These are phyloP conservation scores for Escallonia rubra DNA, from an alignment of 129 eudicot genomes.

Conservation along the genomic window DNA sequence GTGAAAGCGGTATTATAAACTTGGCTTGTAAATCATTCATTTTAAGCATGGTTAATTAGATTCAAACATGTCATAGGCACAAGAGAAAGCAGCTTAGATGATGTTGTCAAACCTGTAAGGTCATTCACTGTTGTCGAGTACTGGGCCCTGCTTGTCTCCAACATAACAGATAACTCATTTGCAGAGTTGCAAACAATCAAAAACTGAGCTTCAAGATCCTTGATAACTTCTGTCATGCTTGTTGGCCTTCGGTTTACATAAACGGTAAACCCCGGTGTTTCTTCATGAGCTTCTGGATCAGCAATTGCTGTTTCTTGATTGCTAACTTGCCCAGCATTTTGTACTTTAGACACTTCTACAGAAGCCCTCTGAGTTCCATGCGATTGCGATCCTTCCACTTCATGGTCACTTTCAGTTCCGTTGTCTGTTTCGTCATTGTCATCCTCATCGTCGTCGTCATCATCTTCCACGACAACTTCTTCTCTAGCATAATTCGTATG, in stretches of 20 bases:
- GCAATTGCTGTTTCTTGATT: slow-evolving; percentile 51
- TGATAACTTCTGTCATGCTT: slow-evolving; percentile 92
- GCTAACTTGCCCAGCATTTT: slow-evolving; percentile 49
- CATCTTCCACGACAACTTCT: slow-evolving; percentile 75
- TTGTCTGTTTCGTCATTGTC: slow-evolving; percentile 45
- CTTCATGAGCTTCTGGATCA: slow-evolving; percentile 39
- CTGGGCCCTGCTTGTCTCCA: slow-evolving; percentile 81
- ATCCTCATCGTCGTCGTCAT: slow-evolving; percentile 38
- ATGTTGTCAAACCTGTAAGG: slow-evolving; percentile 43
- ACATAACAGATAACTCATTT: slow-evolving; percentile 59
- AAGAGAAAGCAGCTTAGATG: neutral
- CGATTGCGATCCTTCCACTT: slow-evolving; percentile 21
- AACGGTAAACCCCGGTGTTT: slow-evolving; percentile 86
- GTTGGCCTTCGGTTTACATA: slow-evolving; percentile 94
- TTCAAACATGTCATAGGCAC: too few species aligned
- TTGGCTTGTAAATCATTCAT: too few species aligned
- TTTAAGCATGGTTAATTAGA: too few species aligned
- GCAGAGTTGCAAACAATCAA: slow-evolving; percentile 62
- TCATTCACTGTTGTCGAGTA: slow-evolving; percentile 64
- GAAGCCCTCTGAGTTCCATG: slow-evolving; percentile 36
- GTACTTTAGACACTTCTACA: slow-evolving; percentile 55
- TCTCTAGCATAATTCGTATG: slow-evolving; percentile 31
- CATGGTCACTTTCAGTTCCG: slow-evolving; percentile 49
- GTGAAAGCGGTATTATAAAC: too few species aligned
- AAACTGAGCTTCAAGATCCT: slow-evolving; percentile 90